Evolutionary conservation across 1,139 yeast species (phyloP).

Genomic region (Tardiomyces blankii): DNA sequence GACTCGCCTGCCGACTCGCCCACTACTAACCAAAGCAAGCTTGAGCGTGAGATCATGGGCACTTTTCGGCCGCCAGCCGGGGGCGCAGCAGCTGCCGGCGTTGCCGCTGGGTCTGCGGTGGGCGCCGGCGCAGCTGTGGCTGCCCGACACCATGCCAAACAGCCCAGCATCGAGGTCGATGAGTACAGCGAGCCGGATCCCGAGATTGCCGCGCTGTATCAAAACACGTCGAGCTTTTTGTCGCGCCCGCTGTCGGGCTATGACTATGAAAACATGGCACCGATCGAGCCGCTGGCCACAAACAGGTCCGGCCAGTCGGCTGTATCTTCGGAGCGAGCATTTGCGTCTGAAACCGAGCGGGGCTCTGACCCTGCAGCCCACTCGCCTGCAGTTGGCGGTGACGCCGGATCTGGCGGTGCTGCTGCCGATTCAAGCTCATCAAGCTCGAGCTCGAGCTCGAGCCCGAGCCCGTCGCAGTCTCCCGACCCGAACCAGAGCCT

Average conservation of each 20-base stretch:
- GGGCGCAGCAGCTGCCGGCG: not conserved
- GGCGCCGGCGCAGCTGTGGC: not conserved
- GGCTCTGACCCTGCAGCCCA: constrained; percentile 4
- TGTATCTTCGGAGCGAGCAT: constrained; percentile 2
- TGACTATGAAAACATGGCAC: constrained; percentile 9
- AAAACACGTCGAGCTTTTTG: constrained; percentile 19
- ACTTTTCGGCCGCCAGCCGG: constrained; percentile 7
- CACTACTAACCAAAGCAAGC: constrained; percentile 10
- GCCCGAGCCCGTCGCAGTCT: not conserved
- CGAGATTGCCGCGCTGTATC: constrained; percentile 25
- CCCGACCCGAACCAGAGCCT: not conserved
- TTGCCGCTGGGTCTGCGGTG: constrained; percentile 10
- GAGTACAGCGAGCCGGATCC: constrained; percentile 8
- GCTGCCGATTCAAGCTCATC: not conserved
- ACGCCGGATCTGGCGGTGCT: not conserved
- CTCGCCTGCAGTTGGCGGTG: not conserved
- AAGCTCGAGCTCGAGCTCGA: not conserved
- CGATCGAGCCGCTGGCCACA: constrained; percentile 14
- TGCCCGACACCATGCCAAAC: not conserved
- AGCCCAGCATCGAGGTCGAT: not conserved
- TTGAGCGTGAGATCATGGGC: constrained; percentile 17
- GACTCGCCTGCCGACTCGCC: not conserved
- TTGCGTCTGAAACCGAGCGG: constrained; percentile 3
- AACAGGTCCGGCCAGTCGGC: constrained; percentile 7
- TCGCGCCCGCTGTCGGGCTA: constrained; percentile 20